Conservation (phyloP, 2,329 filamentous ascomycete species). For the Dactylellina haptotyla region DNA sequence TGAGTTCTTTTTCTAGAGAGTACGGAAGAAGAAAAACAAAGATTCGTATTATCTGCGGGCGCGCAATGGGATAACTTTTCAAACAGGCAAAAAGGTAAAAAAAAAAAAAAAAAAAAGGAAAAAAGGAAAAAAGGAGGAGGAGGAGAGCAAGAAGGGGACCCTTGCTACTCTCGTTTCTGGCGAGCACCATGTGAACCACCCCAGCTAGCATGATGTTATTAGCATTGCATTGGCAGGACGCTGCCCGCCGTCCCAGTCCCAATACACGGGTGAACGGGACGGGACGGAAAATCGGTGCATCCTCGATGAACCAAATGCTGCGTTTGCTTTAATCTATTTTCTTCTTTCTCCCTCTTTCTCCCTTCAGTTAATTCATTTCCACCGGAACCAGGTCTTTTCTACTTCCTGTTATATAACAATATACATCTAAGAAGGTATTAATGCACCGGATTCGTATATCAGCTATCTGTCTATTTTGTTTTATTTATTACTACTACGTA, state of each 20-base stretch:
- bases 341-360: not conserved
- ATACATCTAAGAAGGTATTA: too few species aligned
- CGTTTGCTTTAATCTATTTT: not conserved
- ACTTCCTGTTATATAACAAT: too few species aligned
- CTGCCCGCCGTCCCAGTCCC: constrained; percentile 48
- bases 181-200: constrained; percentile 39
- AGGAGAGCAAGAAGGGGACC: constrained; percentile 5
- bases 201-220: constrained; percentile 42
- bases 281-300: constrained; percentile 54
- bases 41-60: too few species aligned
- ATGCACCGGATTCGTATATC: too few species aligned
- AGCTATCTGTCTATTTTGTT: too few species aligned
- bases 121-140: constrained; percentile 5
- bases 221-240: constrained; percentile 48
- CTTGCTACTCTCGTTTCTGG: constrained; percentile 19
- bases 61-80: too few species aligned
- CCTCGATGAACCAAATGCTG: constrained; percentile 45
- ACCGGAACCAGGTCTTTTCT: too few species aligned
- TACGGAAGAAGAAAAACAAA: too few species aligned
- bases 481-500: too few species aligned
- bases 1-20: too few species aligned
- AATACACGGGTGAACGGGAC: constrained; percentile 53
- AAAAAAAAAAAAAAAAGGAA: not conserved
- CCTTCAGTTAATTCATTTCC: not conserved
- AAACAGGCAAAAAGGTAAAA: not conserved